Evolutionary conservation across 2,329 filamentous ascomycete genomes (phyloP), one percentile per base, ranked within the genome.

Genomic region (Colletotrichum nymphaeae): DNA sequence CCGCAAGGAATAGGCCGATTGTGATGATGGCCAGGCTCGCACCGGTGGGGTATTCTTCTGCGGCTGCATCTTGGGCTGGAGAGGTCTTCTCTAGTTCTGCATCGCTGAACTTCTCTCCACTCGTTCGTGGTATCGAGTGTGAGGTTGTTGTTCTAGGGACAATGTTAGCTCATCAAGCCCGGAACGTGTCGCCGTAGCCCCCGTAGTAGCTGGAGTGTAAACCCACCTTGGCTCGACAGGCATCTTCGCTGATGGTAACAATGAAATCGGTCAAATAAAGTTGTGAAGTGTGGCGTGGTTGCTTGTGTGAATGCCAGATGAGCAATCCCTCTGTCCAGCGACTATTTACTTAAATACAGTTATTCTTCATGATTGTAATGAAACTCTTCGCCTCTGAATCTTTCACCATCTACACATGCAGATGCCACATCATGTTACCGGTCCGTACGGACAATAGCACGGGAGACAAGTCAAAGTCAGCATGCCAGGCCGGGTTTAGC

Each of bases 21-120:
- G 28, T 66, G 26, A 74, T 76, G 0, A 69, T 57, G 22, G 59
- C 49, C 19, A 74, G 68, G 26, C 53, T 73, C 5, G 67, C 16
- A 22, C 62, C 66, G 9, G 52, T 42, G 11, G 55, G 32, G 26
- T 66, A 65, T 7, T 19, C 37, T 59, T 59, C n/a, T 24, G 16
- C 52, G 14, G 12, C 11, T 1, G n/a, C 52, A 55, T 55, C 52
- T 26, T 28, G 11, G 24, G 4, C 22, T 26, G n/a, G 52, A 2
- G 52, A 28, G 12, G 22, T 55, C n/a, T 49, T 22, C 19, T 49
- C 42, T 5, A 49, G 19, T 49, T 11, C 42, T 9, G 42, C 7
- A 3, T 22, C 42, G 19, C 42, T 49, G 19, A 49, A 49, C 42
- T 22, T n/a, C 42, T 49, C 42, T 49, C 42, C 42, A 49, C 42